Conservation (phyloP, 2,329 filamentous ascomycete genomes). For the Aspergillus sp. region DNA sequence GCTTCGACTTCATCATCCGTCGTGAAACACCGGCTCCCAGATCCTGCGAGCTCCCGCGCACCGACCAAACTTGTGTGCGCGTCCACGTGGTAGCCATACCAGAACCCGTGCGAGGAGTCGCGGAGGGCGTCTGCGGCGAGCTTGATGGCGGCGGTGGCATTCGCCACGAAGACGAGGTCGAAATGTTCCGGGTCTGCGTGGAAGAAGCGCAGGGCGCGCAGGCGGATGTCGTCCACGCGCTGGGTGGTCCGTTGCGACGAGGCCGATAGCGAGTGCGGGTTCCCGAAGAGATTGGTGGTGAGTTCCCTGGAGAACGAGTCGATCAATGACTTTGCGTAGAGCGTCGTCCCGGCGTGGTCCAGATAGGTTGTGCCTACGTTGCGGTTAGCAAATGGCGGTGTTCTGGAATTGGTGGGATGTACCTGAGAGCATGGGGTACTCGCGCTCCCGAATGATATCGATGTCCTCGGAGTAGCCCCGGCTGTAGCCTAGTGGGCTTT, state of each 20-base stretch:
- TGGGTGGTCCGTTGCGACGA: constrained; percentile 75
- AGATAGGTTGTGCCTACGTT: constrained; percentile 71
- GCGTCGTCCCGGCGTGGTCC: constrained; percentile 92
- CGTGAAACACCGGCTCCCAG: constrained; percentile 63
- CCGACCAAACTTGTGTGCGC: constrained; percentile 87
- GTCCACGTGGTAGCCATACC: constrained; percentile 79
- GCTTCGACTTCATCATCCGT: constrained; percentile 60
- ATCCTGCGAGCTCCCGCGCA: constrained; percentile 67
- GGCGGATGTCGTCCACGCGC: constrained; percentile 72
- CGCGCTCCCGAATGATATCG: constrained; percentile 44
- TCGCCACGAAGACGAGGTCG: constrained; percentile 87
- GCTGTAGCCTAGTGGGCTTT: constrained; percentile 17
- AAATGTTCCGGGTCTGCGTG: constrained; percentile 78
- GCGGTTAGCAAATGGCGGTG: background rate
- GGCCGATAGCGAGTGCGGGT: constrained; percentile 83
- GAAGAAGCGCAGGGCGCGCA: constrained; percentile 72
- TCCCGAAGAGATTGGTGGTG: constrained; percentile 76
- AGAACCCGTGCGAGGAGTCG: constrained; percentile 65
- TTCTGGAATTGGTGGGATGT: constrained; percentile 4
- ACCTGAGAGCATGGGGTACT: constrained; percentile 50
- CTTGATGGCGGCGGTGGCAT: constrained; percentile 89
- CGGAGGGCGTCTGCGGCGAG: constrained; percentile 77
- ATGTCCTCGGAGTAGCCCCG: constrained; percentile 45
- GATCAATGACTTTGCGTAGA: constrained; percentile 76
- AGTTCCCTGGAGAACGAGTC: constrained; percentile 78